Evolutionary conservation across 805 yeast genomes (phyloP).

Genomic region (Groenewaldozyma salmanticensis): DNA sequence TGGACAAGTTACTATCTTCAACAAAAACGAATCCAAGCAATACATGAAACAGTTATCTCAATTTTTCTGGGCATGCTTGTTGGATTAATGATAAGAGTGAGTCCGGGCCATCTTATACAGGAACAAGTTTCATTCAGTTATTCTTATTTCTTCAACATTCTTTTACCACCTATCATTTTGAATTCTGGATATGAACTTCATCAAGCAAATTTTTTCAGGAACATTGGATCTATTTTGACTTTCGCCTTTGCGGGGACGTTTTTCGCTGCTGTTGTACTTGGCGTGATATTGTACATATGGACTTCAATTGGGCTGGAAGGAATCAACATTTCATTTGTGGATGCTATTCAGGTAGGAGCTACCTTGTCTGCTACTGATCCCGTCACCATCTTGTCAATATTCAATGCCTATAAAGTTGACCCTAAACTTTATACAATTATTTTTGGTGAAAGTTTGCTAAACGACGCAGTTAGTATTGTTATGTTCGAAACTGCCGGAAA

Average conservation of each 20-base stretch:
- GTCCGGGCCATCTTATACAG: conserved; percentile 96
- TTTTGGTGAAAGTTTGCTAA: conserved; percentile 89
- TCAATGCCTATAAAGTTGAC: conserved; percentile 95
- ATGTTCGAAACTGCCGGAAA: conserved; percentile 98
- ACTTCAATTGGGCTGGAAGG: conserved; percentile 87
- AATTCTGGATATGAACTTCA: conserved; percentile 96
- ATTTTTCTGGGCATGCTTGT: conserved; percentile 96
- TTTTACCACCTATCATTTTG: conserved; percentile 91
- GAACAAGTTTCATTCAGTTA: conserved; percentile 94
- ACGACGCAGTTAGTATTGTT: conserved; percentile 97
- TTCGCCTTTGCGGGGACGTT: conserved; percentile 98
- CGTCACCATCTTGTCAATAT: conserved; percentile 89
- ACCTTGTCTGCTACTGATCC: conserved; percentile 98
- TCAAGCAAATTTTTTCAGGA: conserved; percentile 89
- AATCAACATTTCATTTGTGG: conserved; percentile 83
- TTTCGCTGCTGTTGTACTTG: conserved; percentile 81
- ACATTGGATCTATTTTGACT: conserved; percentile 79
- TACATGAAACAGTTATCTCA: conserved; percentile 96
- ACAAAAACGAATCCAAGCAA: conserved; percentile 81
- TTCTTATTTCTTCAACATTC: conserved; percentile 83
- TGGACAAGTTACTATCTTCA: conserved; percentile 94
- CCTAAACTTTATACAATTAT: conserved; percentile 95
- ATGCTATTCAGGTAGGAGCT: conserved; percentile 95
- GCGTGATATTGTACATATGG: conserved; percentile 82
- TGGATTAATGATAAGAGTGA: conserved; percentile 78